Percentiles rank a stretch among this genome's conserved stretches.
These are phyloP conservation scores for Alisma plantagoaquatica DNA, from an alignment of 106 monocot species.

Conservation along the genomic window DNA sequence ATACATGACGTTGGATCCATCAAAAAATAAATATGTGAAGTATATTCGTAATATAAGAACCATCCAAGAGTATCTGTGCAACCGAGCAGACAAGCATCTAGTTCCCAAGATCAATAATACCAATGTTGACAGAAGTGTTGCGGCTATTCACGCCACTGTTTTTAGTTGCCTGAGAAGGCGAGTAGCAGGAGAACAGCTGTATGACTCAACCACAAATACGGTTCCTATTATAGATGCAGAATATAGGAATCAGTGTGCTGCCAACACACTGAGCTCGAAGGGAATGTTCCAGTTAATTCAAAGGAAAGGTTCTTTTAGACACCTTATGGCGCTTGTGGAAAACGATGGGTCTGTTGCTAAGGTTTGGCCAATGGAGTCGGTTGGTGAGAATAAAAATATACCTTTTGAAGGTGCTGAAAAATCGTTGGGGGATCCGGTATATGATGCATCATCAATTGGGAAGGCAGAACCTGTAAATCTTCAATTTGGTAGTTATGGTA, in stretches of 20 bases:
- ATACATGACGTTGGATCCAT: slow-evolving; percentile 91
- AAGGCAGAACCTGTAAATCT: slow-evolving; percentile 17
- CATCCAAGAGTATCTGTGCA: slow-evolving; percentile 87
- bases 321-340: slow-evolving; percentile 78
- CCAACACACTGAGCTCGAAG: slow-evolving; percentile 71
- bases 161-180: slow-evolving; percentile 78
- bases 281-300: slow-evolving; percentile 91
- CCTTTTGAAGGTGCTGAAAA: slow-evolving; percentile 13
- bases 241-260: slow-evolving; percentile 66
- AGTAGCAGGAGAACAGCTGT: slow-evolving; percentile 43
- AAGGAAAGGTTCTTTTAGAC: slow-evolving; percentile 67
- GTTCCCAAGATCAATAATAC: slow-evolving; percentile 97
- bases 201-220: slow-evolving; percentile 71
- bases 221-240: slow-evolving; percentile 62
- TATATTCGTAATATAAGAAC: slow-evolving; percentile 84
- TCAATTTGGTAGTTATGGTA: slow-evolving; percentile 73
- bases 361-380: slow-evolving; percentile 15
- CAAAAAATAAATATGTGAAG: slow-evolving; percentile 89
- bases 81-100: slow-evolving; percentile 80
- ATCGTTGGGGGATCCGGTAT: slow-evolving; percentile 18
- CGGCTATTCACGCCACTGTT: slow-evolving; percentile 81
- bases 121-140: slow-evolving; percentile 89
- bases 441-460: slow-evolving; percentile 11
- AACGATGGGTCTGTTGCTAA: slow-evolving; percentile 66
- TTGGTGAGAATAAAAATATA: background rate